Percentiles rank a stretch among this genome's conserved stretches.
Conservation (phyloP, 176 grass and related monocot genomes). For the Oryza rufipogon region DNA sequence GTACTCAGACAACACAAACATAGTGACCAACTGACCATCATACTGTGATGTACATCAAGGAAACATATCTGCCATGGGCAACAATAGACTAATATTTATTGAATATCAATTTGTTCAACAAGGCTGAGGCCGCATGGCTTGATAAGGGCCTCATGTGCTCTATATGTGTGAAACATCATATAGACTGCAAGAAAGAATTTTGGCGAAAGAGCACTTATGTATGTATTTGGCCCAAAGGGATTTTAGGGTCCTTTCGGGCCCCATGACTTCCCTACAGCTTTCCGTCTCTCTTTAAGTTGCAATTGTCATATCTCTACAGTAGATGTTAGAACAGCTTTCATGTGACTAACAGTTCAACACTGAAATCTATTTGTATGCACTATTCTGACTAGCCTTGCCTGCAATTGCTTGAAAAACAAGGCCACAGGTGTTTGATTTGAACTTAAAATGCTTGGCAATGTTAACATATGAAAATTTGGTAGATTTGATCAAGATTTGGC, state of each 20-base stretch:
- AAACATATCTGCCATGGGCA: background rate
- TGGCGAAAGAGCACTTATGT: background rate
- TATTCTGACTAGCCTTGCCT: background rate
- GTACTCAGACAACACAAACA: background rate
- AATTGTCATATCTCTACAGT: background rate
- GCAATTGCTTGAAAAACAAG: background rate
- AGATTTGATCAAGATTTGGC: background rate
- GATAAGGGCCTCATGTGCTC: background rate
- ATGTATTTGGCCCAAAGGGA: background rate
- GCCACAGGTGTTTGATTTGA: background rate
- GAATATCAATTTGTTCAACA: background rate
- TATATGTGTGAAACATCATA: background rate
- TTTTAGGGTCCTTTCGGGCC: background rate
- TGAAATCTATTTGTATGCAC: background rate
- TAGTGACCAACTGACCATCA: background rate
- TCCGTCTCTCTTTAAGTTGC: background rate
- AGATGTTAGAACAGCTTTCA: conserved; percentile 1
- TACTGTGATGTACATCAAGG: background rate
- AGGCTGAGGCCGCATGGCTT: background rate
- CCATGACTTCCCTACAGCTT: background rate
- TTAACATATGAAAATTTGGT: background rate
- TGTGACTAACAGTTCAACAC: background rate
- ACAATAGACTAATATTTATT: background rate
- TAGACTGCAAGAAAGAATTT: background rate
- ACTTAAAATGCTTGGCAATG: background rate